Percentiles rank a stretch among this genome's conserved stretches.
Conservation (phyloP, 495 filamentous ascomycete genomes). For the Articulospora tetracladia region DNA sequence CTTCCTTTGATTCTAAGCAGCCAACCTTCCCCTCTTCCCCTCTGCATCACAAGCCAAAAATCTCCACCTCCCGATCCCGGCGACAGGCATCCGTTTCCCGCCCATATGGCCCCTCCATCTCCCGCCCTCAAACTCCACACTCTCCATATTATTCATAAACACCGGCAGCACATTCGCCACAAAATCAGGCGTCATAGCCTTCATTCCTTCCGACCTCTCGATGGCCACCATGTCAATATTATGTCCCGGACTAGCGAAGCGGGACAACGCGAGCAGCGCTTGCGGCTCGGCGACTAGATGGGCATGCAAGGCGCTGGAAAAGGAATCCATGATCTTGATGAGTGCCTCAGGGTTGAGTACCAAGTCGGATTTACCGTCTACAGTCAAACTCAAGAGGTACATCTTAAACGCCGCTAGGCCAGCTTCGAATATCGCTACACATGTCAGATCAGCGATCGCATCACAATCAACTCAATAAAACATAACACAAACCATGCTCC, state of each 20-base stretch:
- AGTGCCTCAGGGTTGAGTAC: conserved; percentile 26
- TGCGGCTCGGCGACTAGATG: conserved; percentile 39
- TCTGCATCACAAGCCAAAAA: conserved; percentile 36
- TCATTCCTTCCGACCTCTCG: conserved; percentile 18
- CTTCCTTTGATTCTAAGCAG: no score
- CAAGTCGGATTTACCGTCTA: not conserved
- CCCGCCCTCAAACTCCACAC: conserved; percentile 33
- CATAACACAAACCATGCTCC: conserved; percentile 27
- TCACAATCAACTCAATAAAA: not conserved
- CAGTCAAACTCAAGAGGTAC: no score
- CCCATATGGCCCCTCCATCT: conserved; percentile 26
- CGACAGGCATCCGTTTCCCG: not conserved
- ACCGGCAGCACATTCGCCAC: conserved; percentile 14
- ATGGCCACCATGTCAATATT: conserved; percentile 21
- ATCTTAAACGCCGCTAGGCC: conserved; percentile 27
- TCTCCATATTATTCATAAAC: conserved; percentile 36
- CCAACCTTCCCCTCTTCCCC: conserved; percentile 30
- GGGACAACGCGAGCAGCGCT: conserved; percentile 23
- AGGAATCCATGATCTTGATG: conserved; percentile 34
- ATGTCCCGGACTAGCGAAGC: conserved; percentile 13
- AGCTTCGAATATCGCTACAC: conserved; percentile 30
- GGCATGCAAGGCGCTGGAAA: conserved; percentile 28
- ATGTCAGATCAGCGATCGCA: no score
- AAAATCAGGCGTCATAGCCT: conserved; percentile 2
- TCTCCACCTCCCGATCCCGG: conserved; percentile 26